Percentiles rank a stretch among this genome's conserved stretches.
Conservation (phyloP, 2,329 filamentous ascomycete genomes). For the Diplocarpon rosae region DNA sequence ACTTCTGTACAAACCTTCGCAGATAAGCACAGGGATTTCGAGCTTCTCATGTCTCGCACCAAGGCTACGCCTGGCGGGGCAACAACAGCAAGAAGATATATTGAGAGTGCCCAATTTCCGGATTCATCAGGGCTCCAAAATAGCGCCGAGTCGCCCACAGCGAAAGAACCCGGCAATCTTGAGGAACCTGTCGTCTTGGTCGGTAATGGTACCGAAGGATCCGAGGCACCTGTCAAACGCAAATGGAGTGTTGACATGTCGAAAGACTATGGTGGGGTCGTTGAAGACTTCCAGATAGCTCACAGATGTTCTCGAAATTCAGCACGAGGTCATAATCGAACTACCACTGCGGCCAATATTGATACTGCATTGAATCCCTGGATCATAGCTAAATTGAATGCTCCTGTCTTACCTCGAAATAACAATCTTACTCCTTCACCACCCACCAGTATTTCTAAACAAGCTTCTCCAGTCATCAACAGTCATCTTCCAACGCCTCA, state of each 20-base stretch:
- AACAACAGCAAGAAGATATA: background rate
- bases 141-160: background rate
- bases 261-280: constrained; percentile 31
- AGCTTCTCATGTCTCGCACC: constrained; percentile 20
- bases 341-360: background rate
- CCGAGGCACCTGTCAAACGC: background rate
- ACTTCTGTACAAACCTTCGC: background rate
- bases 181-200: background rate
- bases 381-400: constrained; percentile 31
- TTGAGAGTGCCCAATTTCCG: background rate
- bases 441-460: background rate
- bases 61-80: background rate
- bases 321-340: background rate
- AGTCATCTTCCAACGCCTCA: constrained; percentile 9
- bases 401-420: constrained; percentile 10
- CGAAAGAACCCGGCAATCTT: background rate
- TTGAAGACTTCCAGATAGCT: constrained; percentile 27
- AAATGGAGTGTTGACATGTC: constrained; percentile 36
- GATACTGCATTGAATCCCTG: constrained; percentile 29
- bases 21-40: constrained; percentile 12
- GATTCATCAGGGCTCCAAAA: background rate
- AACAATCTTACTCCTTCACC: background rate
- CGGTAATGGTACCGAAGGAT: background rate
- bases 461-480: background rate
- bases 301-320: background rate